phyloP scores from a whole-genome alignment of 83 land plant genomes.

The Thuja plicata region DNA sequence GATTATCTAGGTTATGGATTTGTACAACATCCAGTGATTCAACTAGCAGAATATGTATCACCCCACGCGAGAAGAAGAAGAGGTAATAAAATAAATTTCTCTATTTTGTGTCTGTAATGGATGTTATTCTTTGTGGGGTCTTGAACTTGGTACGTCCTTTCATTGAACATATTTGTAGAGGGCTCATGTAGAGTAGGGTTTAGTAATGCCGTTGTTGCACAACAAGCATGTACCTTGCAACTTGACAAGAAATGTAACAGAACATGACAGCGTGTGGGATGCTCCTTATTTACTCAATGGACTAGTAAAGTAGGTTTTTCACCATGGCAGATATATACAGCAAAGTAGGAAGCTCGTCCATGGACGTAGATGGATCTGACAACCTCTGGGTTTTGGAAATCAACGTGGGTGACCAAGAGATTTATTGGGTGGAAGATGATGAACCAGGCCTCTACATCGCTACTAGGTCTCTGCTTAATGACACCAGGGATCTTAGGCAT shows the following conservation, averaged over 20 bases:
- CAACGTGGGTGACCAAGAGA: conserved; percentile 66
- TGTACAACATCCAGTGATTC: too few species aligned
- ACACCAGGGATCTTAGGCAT: conserved; percentile 75
- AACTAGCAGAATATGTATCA: conserved; percentile 52
- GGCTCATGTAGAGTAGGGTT: conserved; percentile 52
- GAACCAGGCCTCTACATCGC: conserved; percentile 96
- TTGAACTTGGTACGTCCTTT: neutral
- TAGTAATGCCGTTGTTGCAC: conserved; percentile 64
- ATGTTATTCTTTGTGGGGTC: too few species aligned
- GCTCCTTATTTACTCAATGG: conserved; percentile 63
- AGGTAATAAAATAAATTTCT: conserved; percentile 1
- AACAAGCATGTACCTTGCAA: conserved; percentile 62
- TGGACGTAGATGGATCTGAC: conserved; percentile 62
- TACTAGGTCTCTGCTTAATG: conserved; percentile 60
- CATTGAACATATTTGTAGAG: conserved; percentile 34
- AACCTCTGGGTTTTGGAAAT: conserved; percentile 48
- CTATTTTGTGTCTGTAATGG: too few species aligned
- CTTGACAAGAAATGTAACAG: conserved; percentile 39
- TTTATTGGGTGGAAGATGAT: conserved; percentile 89
- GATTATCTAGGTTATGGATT: too few species aligned
- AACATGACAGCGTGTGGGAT: conserved; percentile 24
- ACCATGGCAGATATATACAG: conserved; percentile 68
- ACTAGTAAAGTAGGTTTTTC: conserved; percentile 32
- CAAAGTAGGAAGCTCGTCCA: conserved; percentile 51
- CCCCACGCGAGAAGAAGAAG: conserved; percentile 23